phyloP scores from a whole-genome alignment of 768 basidiomycete genomes.

The Hericium coralloides region DNA sequence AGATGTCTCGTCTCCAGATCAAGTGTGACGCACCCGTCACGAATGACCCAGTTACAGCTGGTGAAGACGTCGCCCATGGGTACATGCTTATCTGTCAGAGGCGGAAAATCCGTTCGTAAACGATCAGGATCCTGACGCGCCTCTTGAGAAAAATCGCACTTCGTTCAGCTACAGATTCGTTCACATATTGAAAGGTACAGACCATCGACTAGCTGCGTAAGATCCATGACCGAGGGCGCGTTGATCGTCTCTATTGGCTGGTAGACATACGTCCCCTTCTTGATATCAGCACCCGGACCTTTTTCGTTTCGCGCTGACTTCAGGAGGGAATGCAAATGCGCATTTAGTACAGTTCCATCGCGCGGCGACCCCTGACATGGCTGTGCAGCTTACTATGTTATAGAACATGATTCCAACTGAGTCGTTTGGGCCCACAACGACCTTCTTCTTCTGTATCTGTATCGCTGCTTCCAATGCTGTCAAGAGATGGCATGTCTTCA shows the following conservation, averaged over 20 bases:
- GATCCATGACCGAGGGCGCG: slow-evolving; percentile 72
- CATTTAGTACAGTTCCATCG: too few species aligned
- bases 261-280: slow-evolving; percentile 61
- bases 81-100: slow-evolving; percentile 44
- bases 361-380: too few species aligned
- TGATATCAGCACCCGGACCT: slow-evolving; percentile 46
- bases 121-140: slow-evolving; percentile 54
- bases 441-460: slow-evolving; percentile 85
- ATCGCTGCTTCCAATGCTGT: slow-evolving; percentile 75
- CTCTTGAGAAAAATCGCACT: slow-evolving; percentile 31
- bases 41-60: slow-evolving; percentile 82
- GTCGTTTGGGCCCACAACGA: slow-evolving; percentile 82
- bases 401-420: slow-evolving; percentile 85
- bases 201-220: slow-evolving; percentile 77
- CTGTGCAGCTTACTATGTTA: slow-evolving; percentile 64
- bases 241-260: slow-evolving; percentile 71
- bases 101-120: slow-evolving; percentile 56
- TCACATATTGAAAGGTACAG: not conserved
- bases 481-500: slow-evolving; percentile 68
- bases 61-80: slow-evolving; percentile 88
- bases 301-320: slow-evolving; percentile 29
- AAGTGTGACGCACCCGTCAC: slow-evolving; percentile 59
- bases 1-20: not conserved
- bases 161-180: not conserved
- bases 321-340: not conserved